Conservation (phyloP, 805 yeast species). For the Hanseniaspora taiwanica region DNA sequence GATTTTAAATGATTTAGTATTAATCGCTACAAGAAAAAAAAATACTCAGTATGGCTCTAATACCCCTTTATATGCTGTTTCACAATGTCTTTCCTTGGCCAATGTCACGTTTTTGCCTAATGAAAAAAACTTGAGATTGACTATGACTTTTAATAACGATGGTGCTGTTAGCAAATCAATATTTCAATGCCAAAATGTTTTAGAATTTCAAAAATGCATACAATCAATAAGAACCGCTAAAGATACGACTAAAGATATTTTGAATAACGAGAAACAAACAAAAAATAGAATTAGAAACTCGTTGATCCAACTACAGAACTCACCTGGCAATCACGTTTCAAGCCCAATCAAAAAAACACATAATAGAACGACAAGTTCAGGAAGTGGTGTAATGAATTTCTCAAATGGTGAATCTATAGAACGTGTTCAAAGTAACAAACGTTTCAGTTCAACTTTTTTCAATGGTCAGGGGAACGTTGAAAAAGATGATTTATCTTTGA, state of each 20-base stretch:
- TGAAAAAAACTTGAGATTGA: constrained; percentile 10
- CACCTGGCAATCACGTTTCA: constrained; percentile 11
- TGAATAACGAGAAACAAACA: constrained; percentile 34
- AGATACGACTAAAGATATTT: constrained; percentile 43
- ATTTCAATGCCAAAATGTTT: constrained; percentile 15
- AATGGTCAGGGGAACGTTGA: background rate
- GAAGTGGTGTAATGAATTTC: no score
- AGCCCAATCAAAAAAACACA: constrained; percentile 5
- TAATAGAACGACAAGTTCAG: constrained; percentile 1
- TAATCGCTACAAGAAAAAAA: constrained; percentile 61
- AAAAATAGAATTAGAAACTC: constrained; percentile 33
- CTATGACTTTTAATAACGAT: constrained; percentile 11
- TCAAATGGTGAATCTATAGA: no score
- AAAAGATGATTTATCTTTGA: constrained; percentile 8
- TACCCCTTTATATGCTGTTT: constrained; percentile 38
- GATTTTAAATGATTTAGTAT: constrained; percentile 60
- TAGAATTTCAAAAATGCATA: constrained; percentile 29
- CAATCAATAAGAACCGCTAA: constrained; percentile 48
- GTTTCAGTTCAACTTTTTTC: constrained; percentile 14
- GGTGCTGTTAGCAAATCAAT: constrained; percentile 7
- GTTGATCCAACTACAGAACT: constrained; percentile 25
- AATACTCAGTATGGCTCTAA: constrained; percentile 24
- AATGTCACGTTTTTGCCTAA: constrained; percentile 37
- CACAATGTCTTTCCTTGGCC: constrained; percentile 65
- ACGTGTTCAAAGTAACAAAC: background rate